These are phyloP conservation scores for Penicillium nucicola DNA, from an alignment of 495 filamentous ascomycete genomes.

Conservation along the genomic window DNA sequence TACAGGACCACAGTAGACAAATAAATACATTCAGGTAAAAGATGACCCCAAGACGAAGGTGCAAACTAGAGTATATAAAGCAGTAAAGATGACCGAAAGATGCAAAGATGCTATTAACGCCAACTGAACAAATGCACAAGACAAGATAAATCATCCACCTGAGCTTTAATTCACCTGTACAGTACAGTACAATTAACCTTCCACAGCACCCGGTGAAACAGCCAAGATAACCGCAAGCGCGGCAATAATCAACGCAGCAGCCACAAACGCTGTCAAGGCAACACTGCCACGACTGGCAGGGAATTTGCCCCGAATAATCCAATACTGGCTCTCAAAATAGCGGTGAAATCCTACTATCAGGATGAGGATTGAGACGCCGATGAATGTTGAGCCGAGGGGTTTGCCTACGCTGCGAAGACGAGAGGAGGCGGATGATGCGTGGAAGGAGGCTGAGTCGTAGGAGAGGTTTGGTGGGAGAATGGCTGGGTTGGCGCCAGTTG, in stretches of 20 bases:
- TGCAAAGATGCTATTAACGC: background rate
- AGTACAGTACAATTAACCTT: conserved; percentile 27
- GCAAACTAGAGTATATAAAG: background rate
- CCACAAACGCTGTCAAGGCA: conserved; percentile 67
- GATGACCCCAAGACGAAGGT: background rate
- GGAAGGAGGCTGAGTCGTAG: conserved; percentile 11
- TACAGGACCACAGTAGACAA: too few relatives aligned
- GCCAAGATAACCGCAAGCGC: conserved; percentile 68
- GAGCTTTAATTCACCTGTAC: background rate
- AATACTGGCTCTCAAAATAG: conserved; percentile 68
- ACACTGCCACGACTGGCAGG: conserved; percentile 88
- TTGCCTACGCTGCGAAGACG: conserved; percentile 80
- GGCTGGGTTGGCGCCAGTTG: conserved; percentile 11
- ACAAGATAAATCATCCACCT: background rate
- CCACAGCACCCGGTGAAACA: conserved; percentile 54
- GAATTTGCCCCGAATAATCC: conserved; percentile 91
- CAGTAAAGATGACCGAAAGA: background rate
- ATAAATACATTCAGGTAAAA: background rate
- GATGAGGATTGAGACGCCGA: conserved; percentile 81
- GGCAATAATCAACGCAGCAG: conserved; percentile 66
- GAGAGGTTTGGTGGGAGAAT: conserved; percentile 19
- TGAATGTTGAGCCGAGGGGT: conserved; percentile 89
- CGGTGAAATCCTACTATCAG: conserved; percentile 78
- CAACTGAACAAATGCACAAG: background rate
- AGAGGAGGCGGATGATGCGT: conserved; percentile 10